Percentiles rank a stretch among this genome's conserved stretches.
Evolutionary conservation across 2,329 filamentous ascomycete genomes (phyloP).

Genomic region (Coniella vitis): DNA sequence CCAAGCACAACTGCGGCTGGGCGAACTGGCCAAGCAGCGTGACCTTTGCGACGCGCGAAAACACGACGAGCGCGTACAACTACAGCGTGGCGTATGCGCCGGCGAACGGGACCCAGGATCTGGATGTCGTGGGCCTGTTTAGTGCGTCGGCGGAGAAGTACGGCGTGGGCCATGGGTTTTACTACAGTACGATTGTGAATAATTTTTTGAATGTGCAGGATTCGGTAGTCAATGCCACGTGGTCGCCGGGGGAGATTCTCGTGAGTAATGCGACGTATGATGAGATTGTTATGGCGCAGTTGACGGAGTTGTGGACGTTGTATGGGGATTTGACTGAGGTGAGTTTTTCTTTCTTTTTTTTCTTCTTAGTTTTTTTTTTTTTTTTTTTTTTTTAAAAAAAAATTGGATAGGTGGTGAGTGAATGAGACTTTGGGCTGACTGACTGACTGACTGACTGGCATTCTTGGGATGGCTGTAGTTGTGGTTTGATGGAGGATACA

Average conservation of each 20-base stretch:
- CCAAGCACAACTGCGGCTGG: conserved; percentile 27
- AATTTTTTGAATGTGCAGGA: conserved; percentile 24
- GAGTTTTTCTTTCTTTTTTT: background rate
- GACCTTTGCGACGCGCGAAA: conserved; percentile 20
- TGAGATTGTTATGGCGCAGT: conserved; percentile 20
- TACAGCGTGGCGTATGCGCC: conserved; percentile 24
- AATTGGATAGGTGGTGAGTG: too few species aligned
- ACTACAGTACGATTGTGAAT: conserved; percentile 26
- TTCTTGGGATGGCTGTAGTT: conserved; percentile 16
- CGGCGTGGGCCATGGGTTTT: conserved; percentile 23
- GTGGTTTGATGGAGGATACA: conserved; percentile 24
- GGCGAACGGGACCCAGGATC: conserved; percentile 13
- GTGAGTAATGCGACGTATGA: conserved; percentile 21
- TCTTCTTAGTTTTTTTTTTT: too few species aligned
- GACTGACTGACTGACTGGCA: too few species aligned
- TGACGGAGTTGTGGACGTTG: conserved; percentile 21
- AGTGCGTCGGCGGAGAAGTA: conserved; percentile 21
- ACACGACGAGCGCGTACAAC: conserved; percentile 21
- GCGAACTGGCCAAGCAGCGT: conserved; percentile 24
- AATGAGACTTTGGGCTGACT: too few species aligned
- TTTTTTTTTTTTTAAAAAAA: too few species aligned
- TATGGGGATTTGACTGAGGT: conserved; percentile 22
- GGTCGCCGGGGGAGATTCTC: conserved; percentile 18
- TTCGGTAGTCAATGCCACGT: conserved; percentile 16
- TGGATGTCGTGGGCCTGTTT: conserved; percentile 21